These are phyloP conservation scores for Ganoderma sinense DNA, from an alignment of 1,284 basidiomycete genomes.

Conservation along the genomic window DNA sequence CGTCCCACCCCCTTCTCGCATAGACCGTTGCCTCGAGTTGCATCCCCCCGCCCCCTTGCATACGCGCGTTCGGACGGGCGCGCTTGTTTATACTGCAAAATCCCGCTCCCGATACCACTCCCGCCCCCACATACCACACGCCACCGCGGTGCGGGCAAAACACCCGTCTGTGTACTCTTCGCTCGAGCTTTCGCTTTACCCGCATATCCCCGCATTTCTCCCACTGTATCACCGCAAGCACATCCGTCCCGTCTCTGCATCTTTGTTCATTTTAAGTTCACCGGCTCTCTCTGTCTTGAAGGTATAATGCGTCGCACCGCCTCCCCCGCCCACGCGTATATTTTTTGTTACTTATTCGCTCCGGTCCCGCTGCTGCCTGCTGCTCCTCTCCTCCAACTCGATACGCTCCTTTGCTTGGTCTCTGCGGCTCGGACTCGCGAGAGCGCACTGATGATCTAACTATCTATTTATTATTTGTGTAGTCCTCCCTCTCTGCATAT, in stretches of 20 bases:
- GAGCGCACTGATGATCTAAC: conserved; percentile 22
- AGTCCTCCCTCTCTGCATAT: conserved; percentile 32
- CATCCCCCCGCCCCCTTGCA: conserved; percentile 14
- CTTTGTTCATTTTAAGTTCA: conserved; percentile 27
- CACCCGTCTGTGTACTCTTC: conserved; percentile 31
- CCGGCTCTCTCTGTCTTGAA: conserved; percentile 33
- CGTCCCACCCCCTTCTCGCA: conserved; percentile 8
- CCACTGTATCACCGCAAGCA: conserved; percentile 36
- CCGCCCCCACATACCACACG: conserved; percentile 23
- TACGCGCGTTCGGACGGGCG: conserved; percentile 30
- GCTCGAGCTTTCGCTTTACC: conserved; percentile 24
- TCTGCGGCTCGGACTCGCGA: conserved; percentile 22
- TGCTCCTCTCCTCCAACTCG: conserved; percentile 15
- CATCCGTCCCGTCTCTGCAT: conserved; percentile 26
- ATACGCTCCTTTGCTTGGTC: conserved; percentile 28
- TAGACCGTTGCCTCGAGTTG: conserved; percentile 28
- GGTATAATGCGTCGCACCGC: conserved; percentile 27
- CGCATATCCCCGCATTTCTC: conserved; percentile 16
- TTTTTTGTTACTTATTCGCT: conserved; percentile 40
- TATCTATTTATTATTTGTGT: conserved; percentile 36
- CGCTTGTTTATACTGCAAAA: conserved; percentile 37
- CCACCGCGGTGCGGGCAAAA: conserved; percentile 33
- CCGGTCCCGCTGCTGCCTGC: conserved; percentile 8
- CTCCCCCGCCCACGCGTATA: conserved; percentile 14
- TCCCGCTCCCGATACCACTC: conserved; percentile 31